Evolutionary conservation across 441 rosid species (phyloP).

Genomic region (Croton setiger): DNA sequence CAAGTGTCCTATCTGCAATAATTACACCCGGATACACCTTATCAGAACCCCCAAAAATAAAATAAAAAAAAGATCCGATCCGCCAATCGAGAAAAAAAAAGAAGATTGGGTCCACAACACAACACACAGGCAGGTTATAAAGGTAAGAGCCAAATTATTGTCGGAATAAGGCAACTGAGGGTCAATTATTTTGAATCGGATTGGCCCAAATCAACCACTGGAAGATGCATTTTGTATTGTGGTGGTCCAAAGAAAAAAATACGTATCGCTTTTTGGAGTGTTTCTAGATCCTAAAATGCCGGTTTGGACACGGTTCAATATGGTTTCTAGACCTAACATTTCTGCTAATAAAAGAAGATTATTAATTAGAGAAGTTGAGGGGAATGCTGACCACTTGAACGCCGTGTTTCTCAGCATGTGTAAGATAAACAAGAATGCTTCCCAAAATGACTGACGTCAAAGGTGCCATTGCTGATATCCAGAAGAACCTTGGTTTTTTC

Average conservation of each 20-base stretch:
- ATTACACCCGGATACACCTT: conserved; percentile 5
- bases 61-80: too few relatives aligned
- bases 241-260: conserved; percentile 19
- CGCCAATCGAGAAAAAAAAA: too few relatives aligned
- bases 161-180: too few relatives aligned
- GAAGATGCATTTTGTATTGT: not conserved
- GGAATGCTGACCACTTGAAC: conserved; percentile 70
- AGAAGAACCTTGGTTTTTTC: conserved; percentile 65
- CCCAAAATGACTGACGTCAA: conserved; percentile 80
- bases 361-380: too few relatives aligned
- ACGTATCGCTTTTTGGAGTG: not conserved
- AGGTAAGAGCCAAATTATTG: too few relatives aligned
- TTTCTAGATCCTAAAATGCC: not conserved
- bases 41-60: not conserved
- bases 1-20: conserved; percentile 68
- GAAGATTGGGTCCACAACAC: too few relatives aligned
- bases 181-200: too few relatives aligned
- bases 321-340: not conserved
- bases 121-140: too few relatives aligned
- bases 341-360: too few relatives aligned
- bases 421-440: conserved; percentile 70
- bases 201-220: not conserved
- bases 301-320: not conserved
- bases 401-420: conserved; percentile 90
- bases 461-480: conserved; percentile 97